Percentiles rank a stretch among this genome's conserved stretches.
Evolutionary conservation across 345 rosid species (phyloP).

Genomic region (Citrus inodora): DNA sequence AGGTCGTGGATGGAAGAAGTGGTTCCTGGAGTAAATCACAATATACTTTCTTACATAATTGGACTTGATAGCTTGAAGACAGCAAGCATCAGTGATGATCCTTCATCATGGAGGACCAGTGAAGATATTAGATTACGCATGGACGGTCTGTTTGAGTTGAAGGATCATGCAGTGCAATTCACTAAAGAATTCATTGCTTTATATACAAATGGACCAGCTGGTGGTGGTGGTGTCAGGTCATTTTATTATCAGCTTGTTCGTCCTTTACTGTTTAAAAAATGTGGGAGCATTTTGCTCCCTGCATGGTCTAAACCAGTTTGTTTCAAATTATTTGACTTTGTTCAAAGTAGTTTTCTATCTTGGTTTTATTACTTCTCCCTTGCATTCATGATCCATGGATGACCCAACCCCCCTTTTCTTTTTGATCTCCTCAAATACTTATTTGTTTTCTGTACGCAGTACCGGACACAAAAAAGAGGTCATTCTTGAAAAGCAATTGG

Average conservation of each 20-base stretch:
- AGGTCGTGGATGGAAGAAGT: slow-evolving; percentile 89
- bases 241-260: slow-evolving; percentile 10
- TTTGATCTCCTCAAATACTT: not conserved
- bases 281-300: not conserved
- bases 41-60: slow-evolving; percentile 62
- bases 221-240: slow-evolving; percentile 94
- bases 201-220: slow-evolving; percentile 96
- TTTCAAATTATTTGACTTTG: not conserved
- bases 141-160: slow-evolving; percentile 73
- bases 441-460: slow-evolving; percentile 44
- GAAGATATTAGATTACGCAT: slow-evolving; percentile 73
- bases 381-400: not conserved
- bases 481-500: slow-evolving; percentile 68
- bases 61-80: slow-evolving; percentile 90
- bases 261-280: not conserved
- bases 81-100: slow-evolving; percentile 21
- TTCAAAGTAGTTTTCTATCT: not conserved
- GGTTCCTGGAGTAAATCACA: slow-evolving; percentile 46
- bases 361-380: not conserved
- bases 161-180: slow-evolving; percentile 70
- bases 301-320: not conserved
- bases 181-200: slow-evolving; percentile 68
- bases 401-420: not conserved
- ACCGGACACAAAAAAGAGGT: slow-evolving; percentile 78
- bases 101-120: slow-evolving; percentile 22